Evolutionary conservation across 2,329 filamentous ascomycete genomes (phyloP), one percentile per base, ranked within the genome.

Genomic region (Pezicula carpinea): DNA sequence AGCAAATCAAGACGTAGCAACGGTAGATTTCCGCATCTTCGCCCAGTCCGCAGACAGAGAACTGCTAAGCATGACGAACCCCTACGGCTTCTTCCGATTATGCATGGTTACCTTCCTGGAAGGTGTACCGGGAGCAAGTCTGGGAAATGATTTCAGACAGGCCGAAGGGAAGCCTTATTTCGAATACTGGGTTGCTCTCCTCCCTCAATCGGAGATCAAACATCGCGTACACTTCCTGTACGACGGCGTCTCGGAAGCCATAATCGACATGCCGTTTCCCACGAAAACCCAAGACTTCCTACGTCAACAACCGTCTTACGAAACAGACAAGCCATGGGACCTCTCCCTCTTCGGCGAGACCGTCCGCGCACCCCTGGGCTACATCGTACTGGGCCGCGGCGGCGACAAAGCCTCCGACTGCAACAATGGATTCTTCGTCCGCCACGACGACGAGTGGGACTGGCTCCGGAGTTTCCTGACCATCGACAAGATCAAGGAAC

Each of bases 1-100:
- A 0, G 56, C 54, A 3, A 69, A 62, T 14, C 72, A 75, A 18
- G 67, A 69, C 19, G 66, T 66, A 0, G 73, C 72, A 1, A 77
- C 74, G 0, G 72, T 75, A 1, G 70, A 71, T 39, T 64, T 75
- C 35, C 53, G 72, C 21, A 61, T 73, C 43, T 66, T 76, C 52
- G 66, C 68, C 0, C 71, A 81, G 54, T 72, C 75, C 3, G 64
- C 43, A 62, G 62, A 51, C 17, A 65, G 57, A 35, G 58, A 55
- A 44, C 48, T 59, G 6, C 68, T 64, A 44, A 68, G 66, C 39
- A 65, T 66, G 8, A 65, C 60, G 1, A 33, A 67, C 3, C 39
- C 47, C 3, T 46, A 55, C 21, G 33, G 35, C 18, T 34, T 41
- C 18, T 40, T 40, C 22, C 11, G 38, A 66, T 69, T 43, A 69